Conservation (phyloP, 2,329 filamentous ascomycete species). For the Microascus cirrosus region DNA sequence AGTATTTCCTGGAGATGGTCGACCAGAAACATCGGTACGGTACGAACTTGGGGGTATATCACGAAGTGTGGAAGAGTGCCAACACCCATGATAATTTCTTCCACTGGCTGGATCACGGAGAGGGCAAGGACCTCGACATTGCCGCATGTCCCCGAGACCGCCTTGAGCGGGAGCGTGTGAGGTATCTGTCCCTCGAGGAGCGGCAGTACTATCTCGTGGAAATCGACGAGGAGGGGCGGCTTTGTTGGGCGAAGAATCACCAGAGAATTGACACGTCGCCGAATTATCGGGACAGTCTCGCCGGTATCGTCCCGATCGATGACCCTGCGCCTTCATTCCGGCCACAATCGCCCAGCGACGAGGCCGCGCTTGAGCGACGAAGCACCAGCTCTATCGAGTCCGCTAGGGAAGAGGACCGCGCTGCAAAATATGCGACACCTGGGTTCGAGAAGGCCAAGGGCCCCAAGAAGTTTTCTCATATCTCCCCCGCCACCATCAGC, state of each 20-base stretch:
- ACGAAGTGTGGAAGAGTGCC: slow-evolving; percentile 69
- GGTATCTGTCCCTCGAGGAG: slow-evolving; percentile 77
- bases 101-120: slow-evolving; percentile 81
- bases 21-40: slow-evolving; percentile 82
- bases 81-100: slow-evolving; percentile 83
- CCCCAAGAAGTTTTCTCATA: slow-evolving; percentile 41
- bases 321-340: slow-evolving; percentile 37
- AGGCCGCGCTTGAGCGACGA: slow-evolving; percentile 6
- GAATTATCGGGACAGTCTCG: slow-evolving; percentile 67
- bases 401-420: slow-evolving; percentile 46
- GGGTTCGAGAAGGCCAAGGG: slow-evolving; percentile 51
- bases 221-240: slow-evolving; percentile 60
- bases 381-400: slow-evolving; percentile 27
- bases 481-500: slow-evolving; percentile 62
- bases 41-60: slow-evolving; percentile 69
- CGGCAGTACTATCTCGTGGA: slow-evolving; percentile 69
- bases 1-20: slow-evolving; percentile 80
- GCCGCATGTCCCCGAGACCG: slow-evolving; percentile 61
- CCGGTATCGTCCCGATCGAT: slow-evolving; percentile 55
- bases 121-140: slow-evolving; percentile 59
- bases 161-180: slow-evolving; percentile 67
- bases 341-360: slow-evolving; percentile 8
- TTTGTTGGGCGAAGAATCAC: slow-evolving; percentile 84
- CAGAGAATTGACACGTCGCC: slow-evolving; percentile 65
- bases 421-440: slow-evolving; percentile 30